Percentiles rank a stretch among this genome's conserved stretches.
Conservation (phyloP, 495 filamentous ascomycete genomes). For the Penicillium paxilli region DNA sequence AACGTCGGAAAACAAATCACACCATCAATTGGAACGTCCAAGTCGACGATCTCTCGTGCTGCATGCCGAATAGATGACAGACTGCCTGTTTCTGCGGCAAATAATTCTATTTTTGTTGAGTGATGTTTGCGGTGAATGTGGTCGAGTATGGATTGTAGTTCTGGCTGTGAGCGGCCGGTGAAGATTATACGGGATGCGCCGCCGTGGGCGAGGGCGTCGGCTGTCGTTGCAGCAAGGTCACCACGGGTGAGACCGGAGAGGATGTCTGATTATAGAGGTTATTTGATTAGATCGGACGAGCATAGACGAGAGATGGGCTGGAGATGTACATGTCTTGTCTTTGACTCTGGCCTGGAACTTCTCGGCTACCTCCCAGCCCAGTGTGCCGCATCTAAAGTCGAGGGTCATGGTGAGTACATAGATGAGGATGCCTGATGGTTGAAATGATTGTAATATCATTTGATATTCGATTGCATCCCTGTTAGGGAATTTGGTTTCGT, state of each 20-base stretch:
- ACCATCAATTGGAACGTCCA: slow-evolving; percentile 20
- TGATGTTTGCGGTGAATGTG: slow-evolving; percentile 29
- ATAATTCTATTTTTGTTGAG: slow-evolving; percentile 21
- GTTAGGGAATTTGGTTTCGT: too few relatives aligned
- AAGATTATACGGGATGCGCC: slow-evolving; percentile 44
- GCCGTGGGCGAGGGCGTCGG: slow-evolving; percentile 27
- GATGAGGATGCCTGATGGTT: too few relatives aligned
- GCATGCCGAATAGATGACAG: slow-evolving; percentile 17
- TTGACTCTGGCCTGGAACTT: slow-evolving; percentile 38
- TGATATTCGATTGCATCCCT: too few relatives aligned
- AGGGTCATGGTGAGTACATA: too few relatives aligned
- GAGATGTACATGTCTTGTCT: slow-evolving; percentile 41
- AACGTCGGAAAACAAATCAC: slow-evolving; percentile 21
- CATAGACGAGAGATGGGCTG: too few relatives aligned
- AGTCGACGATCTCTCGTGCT: slow-evolving; percentile 11
- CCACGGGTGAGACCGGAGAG: slow-evolving; percentile 14
- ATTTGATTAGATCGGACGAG: too few relatives aligned
- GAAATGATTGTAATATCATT: too few relatives aligned
- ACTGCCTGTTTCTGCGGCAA: slow-evolving; percentile 14
- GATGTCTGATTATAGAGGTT: too few relatives aligned
- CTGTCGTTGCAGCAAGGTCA: slow-evolving; percentile 17
- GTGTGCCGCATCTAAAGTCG: slow-evolving; percentile 22
- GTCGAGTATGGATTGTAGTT: slow-evolving; percentile 40
- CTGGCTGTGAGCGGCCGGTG: slow-evolving; percentile 36
- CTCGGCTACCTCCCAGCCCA: slow-evolving; percentile 33